A percentile compares a stretch with the other conserved stretches of the same genome.
Conservation (phyloP, 768 basidiomycete species). For the Boletales sp. region DNA sequence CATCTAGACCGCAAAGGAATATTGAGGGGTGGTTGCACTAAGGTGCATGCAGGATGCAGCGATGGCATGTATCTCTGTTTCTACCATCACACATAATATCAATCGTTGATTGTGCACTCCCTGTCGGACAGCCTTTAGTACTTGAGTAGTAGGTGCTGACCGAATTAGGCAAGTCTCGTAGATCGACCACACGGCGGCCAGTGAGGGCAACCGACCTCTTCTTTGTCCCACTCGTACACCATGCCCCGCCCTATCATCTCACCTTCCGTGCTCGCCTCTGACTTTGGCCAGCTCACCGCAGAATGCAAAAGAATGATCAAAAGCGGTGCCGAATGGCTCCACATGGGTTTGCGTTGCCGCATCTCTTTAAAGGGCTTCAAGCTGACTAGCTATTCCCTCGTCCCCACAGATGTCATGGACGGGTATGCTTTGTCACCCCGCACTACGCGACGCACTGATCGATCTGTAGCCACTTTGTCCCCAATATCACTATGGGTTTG, state of each 20-base stretch:
- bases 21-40: background rate
- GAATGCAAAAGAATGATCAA: slow-evolving; percentile 98
- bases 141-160: background rate
- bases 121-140: too few relatives aligned
- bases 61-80: background rate
- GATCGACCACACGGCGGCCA: slow-evolving; percentile 6
- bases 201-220: background rate
- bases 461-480: slow-evolving; percentile 85
- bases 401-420: slow-evolving; percentile 91
- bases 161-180: slow-evolving; percentile 27
- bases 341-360: slow-evolving; percentile 67
- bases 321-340: slow-evolving; percentile 95
- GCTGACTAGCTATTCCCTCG: slow-evolving; percentile 3
- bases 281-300: slow-evolving; percentile 91
- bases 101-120: too few relatives aligned
- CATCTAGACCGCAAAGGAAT: slow-evolving; percentile 1
- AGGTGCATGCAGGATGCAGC: background rate
- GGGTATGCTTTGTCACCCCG: slow-evolving; percentile 49
- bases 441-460: background rate
- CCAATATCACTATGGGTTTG: slow-evolving; percentile 96
- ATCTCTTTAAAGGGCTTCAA: slow-evolving; percentile 2
- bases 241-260: slow-evolving; percentile 94
- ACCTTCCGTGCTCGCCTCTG: slow-evolving; percentile 94
- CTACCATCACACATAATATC: too few relatives aligned
- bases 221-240: slow-evolving; percentile 6